A percentile compares a stretch with the other conserved stretches of the same genome.
phyloP scores from a whole-genome alignment of 768 basidiomycete genomes.

The Trametes gibbosa region DNA sequence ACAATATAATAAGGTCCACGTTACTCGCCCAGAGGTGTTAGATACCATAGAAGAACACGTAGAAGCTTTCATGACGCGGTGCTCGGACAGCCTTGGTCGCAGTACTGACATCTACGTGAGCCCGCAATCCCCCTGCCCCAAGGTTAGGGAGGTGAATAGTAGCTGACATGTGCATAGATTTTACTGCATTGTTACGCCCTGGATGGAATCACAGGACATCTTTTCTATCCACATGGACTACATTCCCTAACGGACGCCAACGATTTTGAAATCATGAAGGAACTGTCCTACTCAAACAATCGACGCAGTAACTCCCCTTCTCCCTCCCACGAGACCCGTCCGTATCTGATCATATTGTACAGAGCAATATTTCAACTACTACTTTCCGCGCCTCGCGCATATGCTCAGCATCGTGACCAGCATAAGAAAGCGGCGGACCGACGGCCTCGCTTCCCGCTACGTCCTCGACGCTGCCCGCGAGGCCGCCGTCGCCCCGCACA shows the following conservation, averaged over 20 bases:
- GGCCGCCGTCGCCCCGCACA: constrained; percentile 14
- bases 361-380: constrained; percentile 18
- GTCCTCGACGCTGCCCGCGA: constrained; percentile 13
- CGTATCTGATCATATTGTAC: background rate
- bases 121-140: background rate
- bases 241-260: constrained; percentile 10
- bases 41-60: constrained; percentile 14
- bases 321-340: no score
- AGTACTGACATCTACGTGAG: constrained; percentile 18
- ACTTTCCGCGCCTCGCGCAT: constrained; percentile 7
- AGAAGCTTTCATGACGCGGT: constrained; percentile 7
- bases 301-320: constrained; percentile 1
- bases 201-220: constrained; percentile 21
- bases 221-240: constrained; percentile 20
- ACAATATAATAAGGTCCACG: constrained; percentile 15
- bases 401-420: background rate
- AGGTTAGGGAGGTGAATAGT: background rate
- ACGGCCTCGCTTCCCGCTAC: constrained; percentile 11
- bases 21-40: constrained; percentile 12
- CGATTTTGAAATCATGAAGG: constrained; percentile 18
- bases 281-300: constrained; percentile 16
- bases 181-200: constrained; percentile 21
- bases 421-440: background rate
- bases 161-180: constrained; percentile 3
- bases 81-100: background rate